Conservation (phyloP, 352 stramenopile species). For the Phytophthora sansomeana region DNA sequence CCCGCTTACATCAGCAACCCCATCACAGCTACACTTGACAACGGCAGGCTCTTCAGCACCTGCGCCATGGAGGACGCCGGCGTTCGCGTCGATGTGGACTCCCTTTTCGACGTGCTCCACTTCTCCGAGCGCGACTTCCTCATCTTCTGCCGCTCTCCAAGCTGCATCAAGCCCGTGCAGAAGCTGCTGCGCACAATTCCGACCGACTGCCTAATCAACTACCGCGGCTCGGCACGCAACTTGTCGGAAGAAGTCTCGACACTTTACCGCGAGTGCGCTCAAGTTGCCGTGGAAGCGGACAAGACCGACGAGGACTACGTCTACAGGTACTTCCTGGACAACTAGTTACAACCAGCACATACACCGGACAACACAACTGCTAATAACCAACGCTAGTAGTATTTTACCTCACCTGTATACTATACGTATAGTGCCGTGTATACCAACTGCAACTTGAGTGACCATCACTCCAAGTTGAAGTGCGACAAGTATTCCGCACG, state of each 20-base stretch:
- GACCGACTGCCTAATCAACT: conserved; percentile 25
- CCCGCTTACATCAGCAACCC: conserved; percentile 3
- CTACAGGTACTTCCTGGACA: conserved; percentile 24
- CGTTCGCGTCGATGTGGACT: conserved; percentile 1
- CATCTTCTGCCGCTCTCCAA: conserved; percentile 27
- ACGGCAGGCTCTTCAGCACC: conserved; percentile 21
- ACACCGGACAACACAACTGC: neutral
- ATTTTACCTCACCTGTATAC: neutral
- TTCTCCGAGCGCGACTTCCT: conserved; percentile 35
- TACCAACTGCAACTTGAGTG: conserved; percentile 27
- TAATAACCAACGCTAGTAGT: neutral
- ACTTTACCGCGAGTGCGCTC: conserved; percentile 16
- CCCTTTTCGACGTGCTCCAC: conserved; percentile 30
- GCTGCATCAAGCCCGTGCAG: conserved; percentile 31
- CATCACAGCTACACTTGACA: conserved; percentile 27
- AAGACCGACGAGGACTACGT: conserved; percentile 21
- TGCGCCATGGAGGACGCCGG: conserved; percentile 14
- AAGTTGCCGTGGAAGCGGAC: conserved; percentile 4
- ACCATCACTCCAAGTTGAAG: conserved; percentile 45
- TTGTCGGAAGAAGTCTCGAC: conserved; percentile 18
- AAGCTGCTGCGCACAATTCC: conserved; percentile 22
- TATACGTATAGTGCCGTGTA: conserved; percentile 5
- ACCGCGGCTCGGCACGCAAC: conserved; percentile 25
- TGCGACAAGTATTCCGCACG: conserved; percentile 6
- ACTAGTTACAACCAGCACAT: conserved; percentile 1